Conservation (phyloP, 768 basidiomycete species). For the Coprinellus micaceus region DNA sequence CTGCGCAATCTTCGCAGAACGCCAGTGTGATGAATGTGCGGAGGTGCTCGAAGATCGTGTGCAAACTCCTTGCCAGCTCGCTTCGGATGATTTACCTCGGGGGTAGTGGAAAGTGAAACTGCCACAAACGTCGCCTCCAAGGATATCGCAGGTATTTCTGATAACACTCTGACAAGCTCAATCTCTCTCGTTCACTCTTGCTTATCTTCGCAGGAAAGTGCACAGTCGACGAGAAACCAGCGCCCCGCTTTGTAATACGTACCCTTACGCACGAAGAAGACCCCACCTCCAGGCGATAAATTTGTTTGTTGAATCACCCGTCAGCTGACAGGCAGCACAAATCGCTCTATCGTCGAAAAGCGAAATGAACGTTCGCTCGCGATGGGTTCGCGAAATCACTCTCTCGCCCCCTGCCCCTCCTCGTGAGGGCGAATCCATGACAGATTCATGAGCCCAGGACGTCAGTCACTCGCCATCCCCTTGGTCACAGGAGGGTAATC, state of each 20-base stretch:
- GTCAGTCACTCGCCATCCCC: not conserved
- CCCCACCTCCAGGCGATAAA: too few relatives aligned
- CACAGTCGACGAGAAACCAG: too few relatives aligned
- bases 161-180: too few relatives aligned
- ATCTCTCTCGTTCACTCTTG: too few relatives aligned
- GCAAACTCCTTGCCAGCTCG: not conserved
- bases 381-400: too few relatives aligned
- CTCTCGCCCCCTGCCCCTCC: too few relatives aligned
- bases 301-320: too few relatives aligned
- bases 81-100: constrained; percentile 1
- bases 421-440: too few relatives aligned
- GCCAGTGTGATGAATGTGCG: not conserved
- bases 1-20: not conserved
- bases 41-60: not conserved
- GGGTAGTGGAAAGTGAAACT: not conserved
- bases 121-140: not conserved
- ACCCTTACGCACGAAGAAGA: too few relatives aligned
- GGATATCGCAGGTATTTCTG: too few relatives aligned
- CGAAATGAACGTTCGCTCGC: not conserved
- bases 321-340: not conserved
- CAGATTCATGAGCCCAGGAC: not conserved
- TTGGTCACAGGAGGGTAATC: not conserved
- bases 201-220: too few relatives aligned
- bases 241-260: too few relatives aligned
- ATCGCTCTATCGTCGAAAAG: not conserved